Evolutionary conservation across 2,329 filamentous ascomycete genomes (phyloP).

Genomic region (Sordariomycetes sp.): DNA sequence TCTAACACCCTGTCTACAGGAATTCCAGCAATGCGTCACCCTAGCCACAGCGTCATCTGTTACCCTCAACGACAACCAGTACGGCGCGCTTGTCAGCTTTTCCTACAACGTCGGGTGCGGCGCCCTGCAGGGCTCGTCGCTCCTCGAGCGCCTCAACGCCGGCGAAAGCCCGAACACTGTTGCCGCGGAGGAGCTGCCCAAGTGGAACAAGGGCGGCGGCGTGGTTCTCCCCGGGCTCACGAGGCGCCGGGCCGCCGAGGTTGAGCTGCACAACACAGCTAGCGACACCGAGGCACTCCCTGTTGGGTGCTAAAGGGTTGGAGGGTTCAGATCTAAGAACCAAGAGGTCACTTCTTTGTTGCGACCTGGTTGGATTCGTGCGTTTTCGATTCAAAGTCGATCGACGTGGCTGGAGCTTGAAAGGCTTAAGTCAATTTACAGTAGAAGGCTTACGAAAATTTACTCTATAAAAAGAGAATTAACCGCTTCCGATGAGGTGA

Average conservation of each 20-base stretch:
- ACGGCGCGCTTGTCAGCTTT: conserved; percentile 40
- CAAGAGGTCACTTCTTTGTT: too few relatives aligned
- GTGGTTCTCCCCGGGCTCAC: conserved; percentile 26
- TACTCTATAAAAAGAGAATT: too few relatives aligned
- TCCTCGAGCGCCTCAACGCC: conserved; percentile 30
- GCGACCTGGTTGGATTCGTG: too few relatives aligned
- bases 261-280: conserved; percentile 20
- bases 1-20: neutral
- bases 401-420: too few relatives aligned
- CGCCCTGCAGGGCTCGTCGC: conserved; percentile 23
- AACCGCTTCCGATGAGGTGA: too few relatives aligned
- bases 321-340: neutral
- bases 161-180: conserved; percentile 30
- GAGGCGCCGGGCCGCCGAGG: conserved; percentile 30
- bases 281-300: conserved; percentile 10
- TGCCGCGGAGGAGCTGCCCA: conserved; percentile 30
- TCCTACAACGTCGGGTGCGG: conserved; percentile 38
- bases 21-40: neutral
- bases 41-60: conserved; percentile 14
- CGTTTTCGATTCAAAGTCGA: too few relatives aligned
- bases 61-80: conserved; percentile 37
- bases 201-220: conserved; percentile 32
- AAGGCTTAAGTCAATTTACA: too few relatives aligned
- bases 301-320: neutral
- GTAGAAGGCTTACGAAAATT: too few relatives aligned